phyloP scores from a whole-genome alignment of 192 early-diverging fungal genomes.

The Pilobolus umbonatus region DNA sequence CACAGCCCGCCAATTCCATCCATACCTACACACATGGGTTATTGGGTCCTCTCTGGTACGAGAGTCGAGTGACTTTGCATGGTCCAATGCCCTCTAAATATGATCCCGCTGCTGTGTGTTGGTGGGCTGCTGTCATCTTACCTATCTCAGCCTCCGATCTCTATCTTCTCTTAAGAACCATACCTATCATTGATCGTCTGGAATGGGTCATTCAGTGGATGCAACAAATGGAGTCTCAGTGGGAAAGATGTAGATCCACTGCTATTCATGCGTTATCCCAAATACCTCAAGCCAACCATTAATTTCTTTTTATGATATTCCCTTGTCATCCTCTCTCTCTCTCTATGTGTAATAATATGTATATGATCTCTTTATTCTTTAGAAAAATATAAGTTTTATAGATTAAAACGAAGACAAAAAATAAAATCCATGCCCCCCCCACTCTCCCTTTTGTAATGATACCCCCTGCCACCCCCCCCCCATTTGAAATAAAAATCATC shows the following conservation, averaged over 20 bases:
- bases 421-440: too few species aligned
- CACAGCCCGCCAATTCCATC: neutral
- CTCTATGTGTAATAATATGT: too few species aligned
- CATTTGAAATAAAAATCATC: neutral
- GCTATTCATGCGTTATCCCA: slow-evolving; percentile 12
- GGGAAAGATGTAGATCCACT: slow-evolving; percentile 13
- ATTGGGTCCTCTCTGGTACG: slow-evolving; percentile 14
- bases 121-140: slow-evolving; percentile 17
- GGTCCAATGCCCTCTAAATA: slow-evolving; percentile 12
- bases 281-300: slow-evolving; percentile 9
- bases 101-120: slow-evolving; percentile 11
- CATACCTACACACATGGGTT: slow-evolving; percentile 8
- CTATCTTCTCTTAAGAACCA: slow-evolving; percentile 3
- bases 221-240: slow-evolving; percentile 9
- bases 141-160: slow-evolving; percentile 1
- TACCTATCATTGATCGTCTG: slow-evolving; percentile 10
- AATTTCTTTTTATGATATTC: neutral
- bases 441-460: too few species aligned
- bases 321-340: neutral
- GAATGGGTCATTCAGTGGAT: slow-evolving; percentile 15
- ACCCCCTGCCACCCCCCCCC: too few species aligned
- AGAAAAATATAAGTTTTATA: too few species aligned
- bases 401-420: too few species aligned
- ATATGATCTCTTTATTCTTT: too few species aligned
- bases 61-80: slow-evolving; percentile 6